phyloP scores from a whole-genome alignment of 2,329 filamentous ascomycete genomes.

The Alternaria longipes region DNA sequence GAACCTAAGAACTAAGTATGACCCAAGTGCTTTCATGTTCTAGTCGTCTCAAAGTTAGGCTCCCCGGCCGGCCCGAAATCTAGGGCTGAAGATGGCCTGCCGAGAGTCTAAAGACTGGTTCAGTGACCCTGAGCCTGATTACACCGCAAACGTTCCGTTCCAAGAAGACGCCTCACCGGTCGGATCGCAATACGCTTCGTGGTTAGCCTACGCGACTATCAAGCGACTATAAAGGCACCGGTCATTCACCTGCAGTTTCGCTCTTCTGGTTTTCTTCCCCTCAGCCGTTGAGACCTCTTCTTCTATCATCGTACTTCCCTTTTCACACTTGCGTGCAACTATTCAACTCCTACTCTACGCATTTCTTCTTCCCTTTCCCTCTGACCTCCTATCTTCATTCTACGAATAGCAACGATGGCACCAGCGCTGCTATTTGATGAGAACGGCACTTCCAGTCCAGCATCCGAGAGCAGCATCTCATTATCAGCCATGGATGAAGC shows the following conservation, averaged over 20 bases:
- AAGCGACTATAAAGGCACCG: conserved; percentile 24
- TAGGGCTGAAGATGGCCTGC: conserved; percentile 11
- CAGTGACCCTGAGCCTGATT: conserved; percentile 20
- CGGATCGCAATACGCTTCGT: conserved; percentile 12
- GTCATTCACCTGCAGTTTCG: conserved; percentile 1
- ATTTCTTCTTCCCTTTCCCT: not conserved
- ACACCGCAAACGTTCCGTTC: conserved; percentile 16
- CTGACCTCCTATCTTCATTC: not conserved
- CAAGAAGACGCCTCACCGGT: conserved; percentile 18
- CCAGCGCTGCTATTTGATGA: conserved; percentile 14
- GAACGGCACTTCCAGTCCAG: not conserved
- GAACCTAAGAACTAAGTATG: not conserved
- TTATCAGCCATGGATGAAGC: not conserved
- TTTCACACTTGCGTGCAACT: not conserved
- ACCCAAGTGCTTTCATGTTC: not conserved
- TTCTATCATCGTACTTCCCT: not conserved
- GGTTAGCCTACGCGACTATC: conserved; percentile 20
- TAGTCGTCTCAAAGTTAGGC: not conserved
- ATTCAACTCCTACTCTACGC: not conserved
- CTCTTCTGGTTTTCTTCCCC: not conserved
- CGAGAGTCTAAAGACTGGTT: conserved; percentile 11
- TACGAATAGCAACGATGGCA: conserved; percentile 10
- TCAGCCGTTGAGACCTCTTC: not conserved
- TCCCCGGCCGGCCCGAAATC: conserved; percentile 9
- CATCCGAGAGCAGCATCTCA: conserved; percentile 1